Evolutionary conservation across 2,329 filamentous ascomycete genomes (phyloP).

Genomic region (Diaporthe citri): DNA sequence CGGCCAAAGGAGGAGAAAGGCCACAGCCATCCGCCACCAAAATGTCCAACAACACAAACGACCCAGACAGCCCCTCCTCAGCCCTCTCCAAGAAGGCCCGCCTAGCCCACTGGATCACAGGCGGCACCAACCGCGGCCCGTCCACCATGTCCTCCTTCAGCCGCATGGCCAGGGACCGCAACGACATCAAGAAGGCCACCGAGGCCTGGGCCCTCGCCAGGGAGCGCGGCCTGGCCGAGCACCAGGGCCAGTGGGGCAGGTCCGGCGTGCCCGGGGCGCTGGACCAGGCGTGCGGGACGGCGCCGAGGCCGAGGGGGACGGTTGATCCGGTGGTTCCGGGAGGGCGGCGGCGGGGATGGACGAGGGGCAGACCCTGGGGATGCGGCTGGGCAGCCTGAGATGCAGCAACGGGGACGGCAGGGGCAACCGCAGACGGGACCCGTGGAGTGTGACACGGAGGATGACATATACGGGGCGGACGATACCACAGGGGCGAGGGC

Average conservation of each 20-base stretch:
- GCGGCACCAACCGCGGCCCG: slow-evolving; percentile 31
- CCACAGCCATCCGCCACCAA: background rate
- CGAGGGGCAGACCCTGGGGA: background rate
- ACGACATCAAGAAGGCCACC: slow-evolving; percentile 15
- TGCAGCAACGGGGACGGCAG: background rate
- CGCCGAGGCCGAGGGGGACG: slow-evolving; percentile 28
- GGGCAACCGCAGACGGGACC: background rate
- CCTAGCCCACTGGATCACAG: slow-evolving; percentile 35
- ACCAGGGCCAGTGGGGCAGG: slow-evolving; percentile 8
- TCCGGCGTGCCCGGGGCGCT: background rate
- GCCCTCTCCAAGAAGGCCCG: slow-evolving; percentile 33
- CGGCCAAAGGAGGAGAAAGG: background rate
- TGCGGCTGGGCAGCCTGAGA: background rate
- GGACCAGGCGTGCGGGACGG: background rate
- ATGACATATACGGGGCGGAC: slow-evolving; percentile 3
- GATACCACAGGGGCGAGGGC: background rate
- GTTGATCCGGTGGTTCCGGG: slow-evolving; percentile 26
- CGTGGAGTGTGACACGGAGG: background rate
- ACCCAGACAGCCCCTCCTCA: slow-evolving; percentile 20
- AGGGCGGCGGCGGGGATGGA: background rate
- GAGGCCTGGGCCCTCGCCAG: slow-evolving; percentile 46
- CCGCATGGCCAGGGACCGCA: slow-evolving; percentile 28
- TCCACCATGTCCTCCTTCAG: slow-evolving; percentile 25
- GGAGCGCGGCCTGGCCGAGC: slow-evolving; percentile 2
- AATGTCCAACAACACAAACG: slow-evolving; percentile 2